Evolutionary conservation across 768 basidiomycete genomes (phyloP), one percentile per base, ranked within the genome.

Genomic region (Imleria badia): DNA sequence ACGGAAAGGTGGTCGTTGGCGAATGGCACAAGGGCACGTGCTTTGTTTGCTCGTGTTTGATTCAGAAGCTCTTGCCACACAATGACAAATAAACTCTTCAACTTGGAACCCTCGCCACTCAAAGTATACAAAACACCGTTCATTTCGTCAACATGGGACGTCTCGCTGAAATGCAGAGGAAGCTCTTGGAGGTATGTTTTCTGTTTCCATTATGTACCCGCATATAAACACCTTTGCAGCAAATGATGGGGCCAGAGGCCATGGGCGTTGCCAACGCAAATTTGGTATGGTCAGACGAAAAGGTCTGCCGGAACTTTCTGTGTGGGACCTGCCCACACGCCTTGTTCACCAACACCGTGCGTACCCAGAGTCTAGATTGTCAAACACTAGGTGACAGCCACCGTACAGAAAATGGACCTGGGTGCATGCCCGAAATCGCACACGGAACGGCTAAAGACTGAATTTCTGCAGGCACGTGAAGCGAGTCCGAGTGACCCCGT

Each of bases 161-260:
- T 45, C 83, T 98, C 52, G 95, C 95, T 56, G 95, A 98, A 73
- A 92, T 94, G 91, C 95, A 98, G 78, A 85, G 94, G 60, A 97
- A 93, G 88, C 90, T 98, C 73, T 71, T 83, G 48, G 78, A 83
- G 75, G 82, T 80, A 60, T n/a, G 73, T 78, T 52, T 79, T 77
- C 77, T 72, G 17, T 36, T 47, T 19, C 3, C 43, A 45, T 52
- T 51, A 10, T 40, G 52, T 19, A 26, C 34, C 26, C 22, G 46
- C 15, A 39, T 61, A 43, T 62, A 44, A 44, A 59, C 29, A 31
- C 33, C 17, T 42, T 55, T 56, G 48, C 59, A 97, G 95, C 95
- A 97, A 95, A 97, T 96, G 94, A 98, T 98, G 95, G 96, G 94
- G n/a, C 91, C 96, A 43, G 96, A 99, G 76, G 94, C 97, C 19